Conservation (phyloP, 345 rosid species). For the Mercurialis annua region DNA sequence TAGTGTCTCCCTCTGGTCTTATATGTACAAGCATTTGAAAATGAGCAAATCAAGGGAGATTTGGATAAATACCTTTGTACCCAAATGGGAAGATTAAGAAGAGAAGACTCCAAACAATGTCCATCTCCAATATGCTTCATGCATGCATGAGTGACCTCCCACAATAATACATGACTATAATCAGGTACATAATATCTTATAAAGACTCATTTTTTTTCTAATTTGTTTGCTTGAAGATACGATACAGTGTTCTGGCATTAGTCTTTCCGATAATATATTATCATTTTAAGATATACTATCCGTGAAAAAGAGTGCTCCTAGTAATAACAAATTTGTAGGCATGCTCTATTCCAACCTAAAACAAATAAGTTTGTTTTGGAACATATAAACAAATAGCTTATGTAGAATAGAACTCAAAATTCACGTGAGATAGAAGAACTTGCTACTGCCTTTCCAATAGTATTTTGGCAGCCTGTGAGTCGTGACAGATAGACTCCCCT, state of each 20-base stretch:
- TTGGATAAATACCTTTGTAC: background rate
- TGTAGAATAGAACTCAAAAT: background rate
- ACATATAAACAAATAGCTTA: too few species aligned
- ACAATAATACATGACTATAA: background rate
- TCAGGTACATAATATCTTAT: too few species aligned
- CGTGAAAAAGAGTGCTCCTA: too few species aligned
- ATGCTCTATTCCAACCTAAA: background rate
- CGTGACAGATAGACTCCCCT: too few species aligned
- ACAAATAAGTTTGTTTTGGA: too few species aligned
- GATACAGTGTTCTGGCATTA: too few species aligned
- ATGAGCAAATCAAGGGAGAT: background rate
- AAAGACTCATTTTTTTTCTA: too few species aligned
- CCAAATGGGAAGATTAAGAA: background rate
- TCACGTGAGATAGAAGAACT: background rate
- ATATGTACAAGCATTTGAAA: background rate
- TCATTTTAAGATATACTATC: too few species aligned
- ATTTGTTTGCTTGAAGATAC: too few species aligned
- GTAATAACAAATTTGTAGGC: background rate
- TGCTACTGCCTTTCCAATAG: background rate
- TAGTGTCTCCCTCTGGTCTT: background rate
- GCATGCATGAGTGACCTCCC: background rate
- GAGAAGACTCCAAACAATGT: background rate
- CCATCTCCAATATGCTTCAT: slow-evolving; percentile 1
- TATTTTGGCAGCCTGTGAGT: background rate
- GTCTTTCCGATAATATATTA: too few species aligned